phyloP scores from a whole-genome alignment of 805 yeast genomes.

The Candida schatavii region DNA sequence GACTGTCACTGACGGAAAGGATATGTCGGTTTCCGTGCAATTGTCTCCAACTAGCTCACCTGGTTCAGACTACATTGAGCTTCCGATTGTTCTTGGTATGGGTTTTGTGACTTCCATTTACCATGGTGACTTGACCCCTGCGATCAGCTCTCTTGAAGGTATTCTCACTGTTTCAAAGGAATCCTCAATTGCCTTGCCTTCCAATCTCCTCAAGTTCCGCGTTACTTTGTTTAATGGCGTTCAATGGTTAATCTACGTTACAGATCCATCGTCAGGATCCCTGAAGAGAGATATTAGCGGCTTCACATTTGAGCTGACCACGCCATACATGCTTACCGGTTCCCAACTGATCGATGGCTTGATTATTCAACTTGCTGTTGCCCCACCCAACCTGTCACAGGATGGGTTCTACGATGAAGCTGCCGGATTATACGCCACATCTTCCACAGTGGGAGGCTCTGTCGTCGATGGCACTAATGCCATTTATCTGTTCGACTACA shows the following conservation, averaged over 20 bases:
- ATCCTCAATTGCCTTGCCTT: constrained; percentile 27
- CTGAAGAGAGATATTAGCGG: constrained; percentile 16
- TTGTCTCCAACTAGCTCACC: constrained; percentile 27
- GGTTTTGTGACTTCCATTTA: constrained; percentile 74
- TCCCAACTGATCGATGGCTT: constrained; percentile 45
- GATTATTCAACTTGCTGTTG: constrained; percentile 35
- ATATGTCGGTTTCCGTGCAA: constrained; percentile 50
- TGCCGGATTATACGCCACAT: constrained; percentile 65
- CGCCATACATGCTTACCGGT: constrained; percentile 42
- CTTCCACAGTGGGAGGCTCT: constrained; percentile 47
- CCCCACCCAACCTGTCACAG: constrained; percentile 24
- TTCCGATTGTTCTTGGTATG: constrained; percentile 77
- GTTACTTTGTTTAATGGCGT: constrained; percentile 53
- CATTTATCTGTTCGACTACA: constrained; percentile 46
- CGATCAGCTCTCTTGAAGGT: constrained; percentile 27
- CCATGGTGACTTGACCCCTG: constrained; percentile 48
- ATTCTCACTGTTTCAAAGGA: constrained; percentile 21
- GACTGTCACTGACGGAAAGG: constrained; percentile 45
- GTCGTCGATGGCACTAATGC: constrained; percentile 45
- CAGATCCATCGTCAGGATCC: constrained; percentile 37
- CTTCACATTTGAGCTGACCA: constrained; percentile 24
- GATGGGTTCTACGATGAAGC: constrained; percentile 55
- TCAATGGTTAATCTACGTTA: constrained; percentile 67
- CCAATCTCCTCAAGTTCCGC: constrained; percentile 51
- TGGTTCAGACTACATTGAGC: constrained; percentile 39